Conservation (phyloP, 148 eudicot genomes). For the Hydrangea macrophylla region DNA sequence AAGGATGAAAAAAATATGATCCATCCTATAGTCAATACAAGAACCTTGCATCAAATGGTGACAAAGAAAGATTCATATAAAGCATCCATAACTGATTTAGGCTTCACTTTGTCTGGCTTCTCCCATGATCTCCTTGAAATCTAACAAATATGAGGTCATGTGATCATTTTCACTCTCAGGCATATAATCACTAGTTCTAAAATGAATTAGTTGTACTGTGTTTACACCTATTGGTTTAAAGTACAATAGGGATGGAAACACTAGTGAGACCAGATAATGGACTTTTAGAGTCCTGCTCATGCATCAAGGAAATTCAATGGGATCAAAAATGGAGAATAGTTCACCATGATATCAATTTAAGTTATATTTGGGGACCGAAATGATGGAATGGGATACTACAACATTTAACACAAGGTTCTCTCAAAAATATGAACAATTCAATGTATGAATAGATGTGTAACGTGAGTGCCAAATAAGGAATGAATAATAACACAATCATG, state of each 20-base stretch:
- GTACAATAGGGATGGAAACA: too few relatives aligned
- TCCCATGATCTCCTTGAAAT: neutral
- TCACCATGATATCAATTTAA: neutral
- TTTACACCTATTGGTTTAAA: too few relatives aligned
- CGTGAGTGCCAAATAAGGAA: neutral
- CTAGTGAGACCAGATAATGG: too few relatives aligned
- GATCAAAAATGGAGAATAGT: slow-evolving; percentile 3
- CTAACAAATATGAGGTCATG: neutral
- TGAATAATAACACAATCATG: neutral
- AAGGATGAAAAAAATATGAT: slow-evolving; percentile 90
- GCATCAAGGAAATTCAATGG: slow-evolving; percentile 12
- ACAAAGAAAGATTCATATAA: neutral
- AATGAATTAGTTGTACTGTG: neutral
- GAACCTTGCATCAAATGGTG: slow-evolving; percentile 49
- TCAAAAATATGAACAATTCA: neutral
- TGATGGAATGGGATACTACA: neutral
- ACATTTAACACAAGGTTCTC: neutral
- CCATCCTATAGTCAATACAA: slow-evolving; percentile 87
- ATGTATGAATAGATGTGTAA: neutral
- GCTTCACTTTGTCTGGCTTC: too few relatives aligned
- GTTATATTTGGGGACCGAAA: neutral
- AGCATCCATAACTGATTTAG: neutral
- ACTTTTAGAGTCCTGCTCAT: slow-evolving; percentile 63
- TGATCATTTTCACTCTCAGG: neutral
- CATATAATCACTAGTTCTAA: neutral